Evolutionary conservation across 768 basidiomycete genomes (phyloP).

Genomic region (Dacryopinax spathularia): DNA sequence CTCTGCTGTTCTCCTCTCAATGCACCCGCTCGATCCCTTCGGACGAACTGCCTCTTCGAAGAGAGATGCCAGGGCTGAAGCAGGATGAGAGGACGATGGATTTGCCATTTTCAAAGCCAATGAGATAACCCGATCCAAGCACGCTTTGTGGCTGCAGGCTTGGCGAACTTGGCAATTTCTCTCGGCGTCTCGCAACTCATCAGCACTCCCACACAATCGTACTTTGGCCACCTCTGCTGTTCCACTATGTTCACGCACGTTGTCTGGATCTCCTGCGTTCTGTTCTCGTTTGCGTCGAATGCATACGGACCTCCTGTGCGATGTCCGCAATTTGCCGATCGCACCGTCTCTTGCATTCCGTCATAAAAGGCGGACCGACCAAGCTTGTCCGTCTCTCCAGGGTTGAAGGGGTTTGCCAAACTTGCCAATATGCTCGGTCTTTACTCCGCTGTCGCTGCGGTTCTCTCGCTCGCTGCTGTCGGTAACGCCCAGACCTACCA

Average conservation of each 20-base stretch:
- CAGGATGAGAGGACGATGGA: too few species aligned
- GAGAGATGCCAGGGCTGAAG: too few species aligned
- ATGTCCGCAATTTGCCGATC: neutral
- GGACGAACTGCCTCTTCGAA: too few species aligned
- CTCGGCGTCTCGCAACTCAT: neutral
- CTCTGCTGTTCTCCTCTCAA: too few species aligned
- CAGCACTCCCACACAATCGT: neutral
- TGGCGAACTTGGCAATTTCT: neutral
- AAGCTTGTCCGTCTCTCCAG: neutral
- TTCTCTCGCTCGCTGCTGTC: constrained; percentile 20
- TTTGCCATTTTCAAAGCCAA: neutral
- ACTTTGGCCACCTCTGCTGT: neutral
- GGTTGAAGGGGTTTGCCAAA: neutral
- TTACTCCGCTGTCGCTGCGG: neutral
- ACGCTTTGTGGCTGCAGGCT: neutral
- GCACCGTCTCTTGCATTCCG: neutral
- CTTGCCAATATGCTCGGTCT: neutral
- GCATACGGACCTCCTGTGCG: too few species aligned
- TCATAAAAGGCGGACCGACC: neutral
- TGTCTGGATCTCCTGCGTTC: too few species aligned
- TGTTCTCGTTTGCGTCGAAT: too few species aligned
- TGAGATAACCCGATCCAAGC: neutral
- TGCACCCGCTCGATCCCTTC: too few species aligned
- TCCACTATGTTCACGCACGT: too few species aligned
- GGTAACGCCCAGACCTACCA: constrained; percentile 5